A percentile compares a stretch with the other conserved stretches of the same genome.
phyloP scores from a whole-genome alignment of 2,329 filamentous ascomycete genomes.

The Aplosporella prunicola region DNA sequence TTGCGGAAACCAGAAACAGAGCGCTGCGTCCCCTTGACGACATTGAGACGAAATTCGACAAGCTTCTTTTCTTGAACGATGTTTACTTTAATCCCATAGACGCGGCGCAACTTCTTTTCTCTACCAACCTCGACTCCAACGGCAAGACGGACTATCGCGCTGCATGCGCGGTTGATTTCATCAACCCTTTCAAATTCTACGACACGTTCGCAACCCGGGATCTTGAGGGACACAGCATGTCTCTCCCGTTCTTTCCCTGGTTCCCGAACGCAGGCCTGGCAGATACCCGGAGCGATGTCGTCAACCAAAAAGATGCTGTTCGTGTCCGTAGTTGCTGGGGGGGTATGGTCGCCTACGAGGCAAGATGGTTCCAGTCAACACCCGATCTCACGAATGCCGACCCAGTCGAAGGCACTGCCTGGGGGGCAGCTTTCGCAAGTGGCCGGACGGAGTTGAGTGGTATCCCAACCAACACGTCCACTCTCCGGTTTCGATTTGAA shows the following conservation, averaged over 20 bases:
- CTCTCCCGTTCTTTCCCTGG: conserved; percentile 60
- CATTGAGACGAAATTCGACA: conserved; percentile 47
- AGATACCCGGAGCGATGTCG: conserved; percentile 50
- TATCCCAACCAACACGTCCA: conserved; percentile 22
- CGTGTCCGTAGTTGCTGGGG: conserved; percentile 68
- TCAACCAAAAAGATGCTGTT: conserved; percentile 53
- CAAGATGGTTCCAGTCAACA: conserved; percentile 44
- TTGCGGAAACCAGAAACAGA: conserved; percentile 63
- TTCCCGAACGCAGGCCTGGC: conserved; percentile 47
- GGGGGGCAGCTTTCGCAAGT: conserved; percentile 7
- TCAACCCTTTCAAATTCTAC: conserved; percentile 59
- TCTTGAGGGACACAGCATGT: conserved; percentile 51
- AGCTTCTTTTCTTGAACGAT: conserved; percentile 57
- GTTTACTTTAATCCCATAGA: conserved; percentile 53
- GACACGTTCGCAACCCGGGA: conserved; percentile 67
- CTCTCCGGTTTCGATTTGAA: conserved; percentile 35
- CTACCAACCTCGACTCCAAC: conserved; percentile 44
- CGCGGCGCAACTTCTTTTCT: conserved; percentile 54
- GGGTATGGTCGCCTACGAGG: conserved; percentile 62
- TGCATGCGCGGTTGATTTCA: conserved; percentile 63
- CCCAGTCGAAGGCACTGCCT: conserved; percentile 7
- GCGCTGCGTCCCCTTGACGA: conserved; percentile 55
- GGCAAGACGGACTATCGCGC: conserved; percentile 52
- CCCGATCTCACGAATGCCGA: conserved; percentile 5
- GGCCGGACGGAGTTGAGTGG: conserved; percentile 8